Evolutionary conservation across 257 asterid species (phyloP).

Genomic region (Ophiorrhiza pumila): DNA sequence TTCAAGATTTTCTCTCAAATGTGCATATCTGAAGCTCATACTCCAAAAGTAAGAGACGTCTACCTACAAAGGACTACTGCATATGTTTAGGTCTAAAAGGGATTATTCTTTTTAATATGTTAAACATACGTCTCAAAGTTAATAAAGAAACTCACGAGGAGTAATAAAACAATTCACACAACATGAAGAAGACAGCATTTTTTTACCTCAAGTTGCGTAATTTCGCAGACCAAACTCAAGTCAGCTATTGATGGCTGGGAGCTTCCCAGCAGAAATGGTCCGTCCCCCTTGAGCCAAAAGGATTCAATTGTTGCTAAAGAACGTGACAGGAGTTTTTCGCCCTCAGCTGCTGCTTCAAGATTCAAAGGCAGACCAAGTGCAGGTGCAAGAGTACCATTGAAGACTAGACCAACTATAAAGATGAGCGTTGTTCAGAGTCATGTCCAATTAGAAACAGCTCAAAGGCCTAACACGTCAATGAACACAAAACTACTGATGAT

Average conservation of each 20-base stretch:
- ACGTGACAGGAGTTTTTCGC: constrained; percentile 50
- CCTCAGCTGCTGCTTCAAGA: constrained; percentile 64
- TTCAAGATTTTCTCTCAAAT: neutral
- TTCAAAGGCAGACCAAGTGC: constrained; percentile 57
- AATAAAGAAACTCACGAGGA: neutral
- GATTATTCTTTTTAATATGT: neutral
- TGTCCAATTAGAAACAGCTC: constrained; percentile 11
- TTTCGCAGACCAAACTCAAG: constrained; percentile 81
- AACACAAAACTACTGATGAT: neutral
- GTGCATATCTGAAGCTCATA: neutral
- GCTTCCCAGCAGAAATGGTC: constrained; percentile 72
- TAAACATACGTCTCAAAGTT: neutral
- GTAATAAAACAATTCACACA: neutral
- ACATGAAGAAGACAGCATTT: constrained; percentile 5
- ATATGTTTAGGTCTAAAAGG: too few relatives aligned
- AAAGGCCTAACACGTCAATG: neutral
- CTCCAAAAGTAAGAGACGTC: neutral
- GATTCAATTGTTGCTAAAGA: constrained; percentile 65
- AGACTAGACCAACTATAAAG: constrained; percentile 47
- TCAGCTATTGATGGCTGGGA: constrained; percentile 85
- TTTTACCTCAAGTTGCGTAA: constrained; percentile 85
- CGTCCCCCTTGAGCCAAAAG: constrained; percentile 71
- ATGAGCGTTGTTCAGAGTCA: constrained; percentile 19
- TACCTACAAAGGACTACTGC: neutral
- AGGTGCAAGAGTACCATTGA: constrained; percentile 59